Conservation (phyloP, 805 yeast genomes). For the Candida morakotiae region DNA sequence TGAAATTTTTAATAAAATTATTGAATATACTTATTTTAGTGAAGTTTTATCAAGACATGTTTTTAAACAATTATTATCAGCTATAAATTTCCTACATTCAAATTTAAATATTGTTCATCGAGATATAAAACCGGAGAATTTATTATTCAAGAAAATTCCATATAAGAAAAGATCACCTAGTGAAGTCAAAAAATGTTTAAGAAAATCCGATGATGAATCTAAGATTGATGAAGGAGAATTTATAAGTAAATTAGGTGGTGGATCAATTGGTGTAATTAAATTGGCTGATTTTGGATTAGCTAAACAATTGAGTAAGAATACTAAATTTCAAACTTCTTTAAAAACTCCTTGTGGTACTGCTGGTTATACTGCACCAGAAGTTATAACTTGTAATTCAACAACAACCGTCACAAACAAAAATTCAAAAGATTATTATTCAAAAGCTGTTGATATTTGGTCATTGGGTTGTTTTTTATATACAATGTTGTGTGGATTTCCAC, state of each 20-base stretch:
- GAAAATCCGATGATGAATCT: slow-evolving; percentile 55
- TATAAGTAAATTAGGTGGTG: slow-evolving; percentile 51
- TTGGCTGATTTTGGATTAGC: slow-evolving; percentile 71
- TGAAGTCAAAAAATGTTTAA: slow-evolving; percentile 22
- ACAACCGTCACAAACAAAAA: neutral
- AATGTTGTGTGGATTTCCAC: slow-evolving; percentile 69
- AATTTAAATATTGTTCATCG: slow-evolving; percentile 68
- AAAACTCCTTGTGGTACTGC: slow-evolving; percentile 77
- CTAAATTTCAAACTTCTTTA: slow-evolving; percentile 23
- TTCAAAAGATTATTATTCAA: slow-evolving; percentile 52
- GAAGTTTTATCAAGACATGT: slow-evolving; percentile 72
- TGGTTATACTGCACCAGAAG: slow-evolving; percentile 74
- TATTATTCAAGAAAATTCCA: slow-evolving; percentile 57
- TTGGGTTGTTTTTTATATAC: slow-evolving; percentile 70
- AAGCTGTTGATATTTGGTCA: slow-evolving; percentile 72
- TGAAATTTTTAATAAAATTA: slow-evolving; percentile 76
- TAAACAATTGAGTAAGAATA: slow-evolving; percentile 43
- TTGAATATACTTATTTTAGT: slow-evolving; percentile 69
- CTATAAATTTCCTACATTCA: slow-evolving; percentile 68
- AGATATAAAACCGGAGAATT: slow-evolving; percentile 79
- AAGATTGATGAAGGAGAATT: slow-evolving; percentile 64
- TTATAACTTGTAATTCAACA: slow-evolving; percentile 35
- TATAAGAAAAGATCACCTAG: slow-evolving; percentile 35
- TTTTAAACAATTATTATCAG: slow-evolving; percentile 65
- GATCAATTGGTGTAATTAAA: slow-evolving; percentile 59